These are phyloP conservation scores for Athelia sp. DNA, from an alignment of 1,284 basidiomycete species.

Conservation along the genomic window DNA sequence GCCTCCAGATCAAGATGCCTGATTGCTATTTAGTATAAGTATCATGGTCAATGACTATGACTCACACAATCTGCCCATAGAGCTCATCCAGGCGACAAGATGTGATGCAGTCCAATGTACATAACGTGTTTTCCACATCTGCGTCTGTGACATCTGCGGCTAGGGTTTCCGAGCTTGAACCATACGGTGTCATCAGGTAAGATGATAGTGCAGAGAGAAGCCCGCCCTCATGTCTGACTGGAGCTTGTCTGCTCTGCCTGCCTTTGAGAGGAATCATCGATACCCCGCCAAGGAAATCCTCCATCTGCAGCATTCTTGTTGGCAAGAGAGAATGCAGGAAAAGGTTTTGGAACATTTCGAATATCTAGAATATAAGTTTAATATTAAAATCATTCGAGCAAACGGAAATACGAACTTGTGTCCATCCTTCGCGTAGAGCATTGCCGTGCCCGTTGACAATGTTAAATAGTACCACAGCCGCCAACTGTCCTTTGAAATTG, in stretches of 20 bases:
- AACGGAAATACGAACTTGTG: conserved; percentile 48
- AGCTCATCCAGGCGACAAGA: conserved; percentile 94
- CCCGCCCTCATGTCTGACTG: conserved; percentile 80
- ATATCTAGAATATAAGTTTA: conserved; percentile 74
- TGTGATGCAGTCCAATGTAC: conserved; percentile 92
- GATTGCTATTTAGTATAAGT: conserved; percentile 6
- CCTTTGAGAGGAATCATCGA: conserved; percentile 87
- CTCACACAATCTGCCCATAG: conserved; percentile 88
- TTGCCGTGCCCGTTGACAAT: conserved; percentile 98
- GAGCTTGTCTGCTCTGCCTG: conserved; percentile 59
- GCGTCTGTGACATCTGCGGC: conserved; percentile 82
- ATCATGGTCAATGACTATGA: not conserved
- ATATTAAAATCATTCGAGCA: not conserved
- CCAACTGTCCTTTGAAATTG: conserved; percentile 94
- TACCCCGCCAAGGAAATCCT: conserved; percentile 89
- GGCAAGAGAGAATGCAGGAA: conserved; percentile 93
- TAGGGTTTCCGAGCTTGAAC: conserved; percentile 60
- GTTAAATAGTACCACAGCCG: conserved; percentile 96
- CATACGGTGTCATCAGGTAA: conserved; percentile 95
- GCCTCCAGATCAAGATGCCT: conserved; percentile 78
- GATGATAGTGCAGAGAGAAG: conserved; percentile 92
- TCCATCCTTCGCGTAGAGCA: conserved; percentile 94
- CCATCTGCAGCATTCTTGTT: conserved; percentile 88
- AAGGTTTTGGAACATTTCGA: conserved; percentile 97
- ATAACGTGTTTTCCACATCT: conserved; percentile 92